These are phyloP conservation scores for Lipomyces sp. DNA, from an alignment of 805 yeast species.

Conservation along the genomic window DNA sequence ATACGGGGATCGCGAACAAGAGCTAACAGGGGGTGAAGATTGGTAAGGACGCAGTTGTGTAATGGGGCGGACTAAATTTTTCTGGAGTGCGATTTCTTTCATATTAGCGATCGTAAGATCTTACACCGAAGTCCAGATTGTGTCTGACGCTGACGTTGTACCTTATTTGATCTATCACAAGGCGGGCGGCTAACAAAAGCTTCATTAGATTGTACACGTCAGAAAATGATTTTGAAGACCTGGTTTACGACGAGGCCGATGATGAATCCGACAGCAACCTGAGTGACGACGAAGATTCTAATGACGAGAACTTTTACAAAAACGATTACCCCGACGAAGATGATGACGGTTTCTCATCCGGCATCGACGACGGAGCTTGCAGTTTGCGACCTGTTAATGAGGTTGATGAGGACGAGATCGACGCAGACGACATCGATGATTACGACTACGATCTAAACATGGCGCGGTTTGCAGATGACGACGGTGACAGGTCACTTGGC, in stretches of 20 bases:
- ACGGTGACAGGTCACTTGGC: slow-evolving; percentile 15
- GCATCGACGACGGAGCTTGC: slow-evolving; percentile 1
- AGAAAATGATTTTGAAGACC: slow-evolving; percentile 15
- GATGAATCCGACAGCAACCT: slow-evolving; percentile 19
- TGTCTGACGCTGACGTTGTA: too few relatives aligned
- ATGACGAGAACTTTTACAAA: slow-evolving; percentile 83
- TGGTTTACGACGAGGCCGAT: slow-evolving; percentile 22
- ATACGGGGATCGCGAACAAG: too few relatives aligned
- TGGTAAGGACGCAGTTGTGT: too few relatives aligned
- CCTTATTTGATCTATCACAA: too few relatives aligned
- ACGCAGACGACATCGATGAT: slow-evolving; percentile 26
- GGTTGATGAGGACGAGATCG: slow-evolving; percentile 40
- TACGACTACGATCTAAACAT: slow-evolving; percentile 17
- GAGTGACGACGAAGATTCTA: slow-evolving; percentile 43
- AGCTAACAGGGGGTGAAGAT: too few relatives aligned
- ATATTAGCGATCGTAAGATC: neutral
- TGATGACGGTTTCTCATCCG: slow-evolving; percentile 37
- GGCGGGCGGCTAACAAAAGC: neutral
- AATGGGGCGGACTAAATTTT: too few relatives aligned
- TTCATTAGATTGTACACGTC: slow-evolving; percentile 19
- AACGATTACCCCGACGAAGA: slow-evolving; percentile 97
- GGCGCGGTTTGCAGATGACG: slow-evolving; percentile 27
- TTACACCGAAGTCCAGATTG: neutral
- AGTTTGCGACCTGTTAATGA: slow-evolving; percentile 36
- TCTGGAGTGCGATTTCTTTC: too few relatives aligned